phyloP scores from a whole-genome alignment of 192 early-diverging fungal genomes.

The Chytriomyces sp. region DNA sequence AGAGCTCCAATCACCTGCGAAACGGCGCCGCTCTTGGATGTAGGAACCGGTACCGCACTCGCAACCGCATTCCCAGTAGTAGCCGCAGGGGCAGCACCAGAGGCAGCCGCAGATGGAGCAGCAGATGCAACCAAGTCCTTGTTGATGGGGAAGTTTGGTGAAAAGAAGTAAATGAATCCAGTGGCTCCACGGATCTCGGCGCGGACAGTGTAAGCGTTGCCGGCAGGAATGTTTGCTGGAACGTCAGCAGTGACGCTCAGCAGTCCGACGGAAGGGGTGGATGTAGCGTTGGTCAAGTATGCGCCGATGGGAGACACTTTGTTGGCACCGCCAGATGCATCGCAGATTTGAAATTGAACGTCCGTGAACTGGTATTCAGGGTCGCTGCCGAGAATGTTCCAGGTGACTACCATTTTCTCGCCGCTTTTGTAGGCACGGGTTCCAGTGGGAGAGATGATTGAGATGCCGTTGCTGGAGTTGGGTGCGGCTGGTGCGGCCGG shows the following conservation, averaged over 20 bases:
- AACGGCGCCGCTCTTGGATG: slow-evolving; percentile 12
- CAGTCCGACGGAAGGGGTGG: not conserved
- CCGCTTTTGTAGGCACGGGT: not conserved
- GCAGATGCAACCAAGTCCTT: not conserved
- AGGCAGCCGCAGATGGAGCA: not conserved
- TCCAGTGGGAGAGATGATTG: not conserved
- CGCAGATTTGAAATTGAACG: not conserved
- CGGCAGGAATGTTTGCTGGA: not conserved
- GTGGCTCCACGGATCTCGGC: not conserved
- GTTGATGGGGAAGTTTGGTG: not conserved
- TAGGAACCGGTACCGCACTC: not conserved
- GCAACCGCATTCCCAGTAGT: not conserved
- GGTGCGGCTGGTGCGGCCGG: not conserved
- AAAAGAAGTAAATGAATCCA: slow-evolving; percentile 6
- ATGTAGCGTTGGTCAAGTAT: not conserved
- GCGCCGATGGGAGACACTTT: slow-evolving; percentile 18
- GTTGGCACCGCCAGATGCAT: slow-evolving; percentile 4
- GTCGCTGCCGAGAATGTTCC: not conserved
- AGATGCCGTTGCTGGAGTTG: not conserved
- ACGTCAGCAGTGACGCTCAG: not conserved
- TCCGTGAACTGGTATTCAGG: not conserved
- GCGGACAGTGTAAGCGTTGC: slow-evolving; percentile 1
- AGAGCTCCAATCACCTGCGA: not conserved
- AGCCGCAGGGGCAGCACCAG: not conserved
- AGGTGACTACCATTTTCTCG: not conserved